Conservation (phyloP, 2,329 filamentous ascomycete species). For the Monilinia laxa region DNA sequence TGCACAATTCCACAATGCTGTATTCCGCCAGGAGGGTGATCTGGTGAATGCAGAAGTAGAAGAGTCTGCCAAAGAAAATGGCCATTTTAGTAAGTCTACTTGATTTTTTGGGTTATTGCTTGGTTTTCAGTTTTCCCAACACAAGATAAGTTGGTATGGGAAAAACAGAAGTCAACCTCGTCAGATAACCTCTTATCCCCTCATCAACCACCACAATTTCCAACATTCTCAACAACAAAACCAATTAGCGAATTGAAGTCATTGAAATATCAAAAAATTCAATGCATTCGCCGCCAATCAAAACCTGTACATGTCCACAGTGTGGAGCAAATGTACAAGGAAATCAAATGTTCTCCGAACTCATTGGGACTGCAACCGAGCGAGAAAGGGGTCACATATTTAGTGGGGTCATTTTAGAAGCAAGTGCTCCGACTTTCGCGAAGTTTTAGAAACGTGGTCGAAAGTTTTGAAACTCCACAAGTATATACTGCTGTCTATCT, state of each 20-base stretch:
- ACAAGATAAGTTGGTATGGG: not conserved
- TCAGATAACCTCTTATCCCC: not conserved
- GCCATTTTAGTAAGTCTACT: constrained; percentile 44
- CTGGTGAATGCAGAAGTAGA: constrained; percentile 69
- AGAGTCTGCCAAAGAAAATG: constrained; percentile 57
- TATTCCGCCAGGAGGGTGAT: constrained; percentile 80
- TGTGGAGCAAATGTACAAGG: not conserved
- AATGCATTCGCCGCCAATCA: constrained; percentile 38
- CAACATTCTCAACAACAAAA: not conserved
- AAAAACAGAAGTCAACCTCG: not conserved
- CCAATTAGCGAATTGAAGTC: not conserved
- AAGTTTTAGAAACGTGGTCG: not conserved
- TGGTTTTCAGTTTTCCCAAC: not conserved
- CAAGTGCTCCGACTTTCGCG: not conserved
- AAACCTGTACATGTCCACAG: constrained; percentile 30
- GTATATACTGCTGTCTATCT: not conserved
- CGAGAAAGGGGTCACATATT: constrained; percentile 11
- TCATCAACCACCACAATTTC: not conserved
- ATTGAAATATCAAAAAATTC: constrained; percentile 19
- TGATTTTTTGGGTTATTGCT: not conserved
- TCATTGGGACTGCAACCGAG: not conserved
- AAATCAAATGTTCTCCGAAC: constrained; percentile 4
- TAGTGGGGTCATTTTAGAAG: not conserved
- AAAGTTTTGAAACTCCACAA: not conserved
- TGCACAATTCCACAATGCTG: constrained; percentile 78